Evolutionary conservation across 495 filamentous ascomycete genomes (phyloP).

Genomic region (Immersiella caudata): DNA sequence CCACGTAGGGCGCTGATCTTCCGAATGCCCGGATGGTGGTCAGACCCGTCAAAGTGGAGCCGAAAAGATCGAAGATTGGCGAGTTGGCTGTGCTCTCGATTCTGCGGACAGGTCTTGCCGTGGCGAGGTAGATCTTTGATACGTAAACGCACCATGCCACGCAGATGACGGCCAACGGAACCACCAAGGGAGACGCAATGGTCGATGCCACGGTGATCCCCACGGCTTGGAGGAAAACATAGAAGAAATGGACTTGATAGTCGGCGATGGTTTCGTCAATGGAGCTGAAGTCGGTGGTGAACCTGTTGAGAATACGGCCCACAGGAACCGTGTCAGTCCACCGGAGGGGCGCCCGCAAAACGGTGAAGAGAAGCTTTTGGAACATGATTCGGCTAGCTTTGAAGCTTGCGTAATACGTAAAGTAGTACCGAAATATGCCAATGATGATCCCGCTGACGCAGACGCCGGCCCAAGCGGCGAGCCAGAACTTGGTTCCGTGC

Average conservation of each 20-base stretch:
- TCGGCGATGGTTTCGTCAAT: conserved; percentile 62
- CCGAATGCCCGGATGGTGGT: conserved; percentile 71
- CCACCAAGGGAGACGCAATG: conserved; percentile 61
- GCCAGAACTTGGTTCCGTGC: conserved; percentile 56
- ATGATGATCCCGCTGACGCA: conserved; percentile 54
- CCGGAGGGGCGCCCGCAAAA: conserved; percentile 67
- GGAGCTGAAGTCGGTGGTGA: conserved; percentile 70
- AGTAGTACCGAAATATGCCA: conserved; percentile 56
- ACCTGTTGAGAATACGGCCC: conserved; percentile 73
- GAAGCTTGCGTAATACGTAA: conserved; percentile 55
- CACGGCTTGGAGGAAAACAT: conserved; percentile 51
- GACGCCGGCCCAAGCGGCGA: conserved; percentile 63
- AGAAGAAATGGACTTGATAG: conserved; percentile 55
- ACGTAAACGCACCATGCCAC: conserved; percentile 54
- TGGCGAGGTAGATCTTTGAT: conserved; percentile 60
- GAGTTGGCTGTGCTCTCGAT: conserved; percentile 68
- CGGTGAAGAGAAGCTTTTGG: conserved; percentile 57
- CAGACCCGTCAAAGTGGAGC: conserved; percentile 64
- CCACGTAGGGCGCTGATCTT: conserved; percentile 58
- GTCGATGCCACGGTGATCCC: conserved; percentile 59
- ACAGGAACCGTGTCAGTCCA: conserved; percentile 78
- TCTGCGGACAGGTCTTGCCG: conserved; percentile 71
- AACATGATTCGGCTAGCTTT: conserved; percentile 63
- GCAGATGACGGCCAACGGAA: conserved; percentile 54
- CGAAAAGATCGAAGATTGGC: conserved; percentile 73